phyloP scores from a whole-genome alignment of 768 basidiomycete species.

The Termitomyces sp. region DNA sequence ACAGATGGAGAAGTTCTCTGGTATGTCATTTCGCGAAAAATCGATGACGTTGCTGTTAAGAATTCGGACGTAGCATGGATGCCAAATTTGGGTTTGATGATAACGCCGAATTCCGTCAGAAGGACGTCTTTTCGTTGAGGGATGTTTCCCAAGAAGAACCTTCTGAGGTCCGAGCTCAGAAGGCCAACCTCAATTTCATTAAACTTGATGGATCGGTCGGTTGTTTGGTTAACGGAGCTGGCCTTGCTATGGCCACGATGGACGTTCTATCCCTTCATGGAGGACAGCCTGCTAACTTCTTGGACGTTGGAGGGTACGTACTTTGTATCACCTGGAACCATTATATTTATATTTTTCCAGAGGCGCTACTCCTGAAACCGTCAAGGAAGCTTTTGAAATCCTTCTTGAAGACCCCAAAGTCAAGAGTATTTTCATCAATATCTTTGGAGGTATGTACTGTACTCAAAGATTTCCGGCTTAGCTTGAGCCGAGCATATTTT shows the following conservation, averaged over 20 bases:
- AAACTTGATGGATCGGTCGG: conserved; percentile 97
- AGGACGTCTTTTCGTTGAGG: conserved; percentile 82
- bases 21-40: conserved; percentile 30
- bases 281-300: conserved; percentile 96
- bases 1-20: conserved; percentile 90
- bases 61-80: conserved; percentile 75
- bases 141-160: conserved; percentile 95
- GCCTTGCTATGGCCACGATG: conserved; percentile 99
- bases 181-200: conserved; percentile 96
- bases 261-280: conserved; percentile 96
- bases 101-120: conserved; percentile 97
- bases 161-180: conserved; percentile 96
- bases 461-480: not conserved
- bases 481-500: not conserved
- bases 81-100: conserved; percentile 99
- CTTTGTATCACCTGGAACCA: not conserved
- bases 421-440: conserved; percentile 98
- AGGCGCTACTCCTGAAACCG: conserved; percentile 98
- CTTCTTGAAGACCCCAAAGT: conserved; percentile 86
- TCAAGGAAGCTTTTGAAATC: conserved; percentile 99
- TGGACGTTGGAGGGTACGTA: conserved; percentile 90
- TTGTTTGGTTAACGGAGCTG: conserved; percentile 97
- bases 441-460: conserved; percentile 67
- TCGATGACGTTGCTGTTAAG: not conserved
- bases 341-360: conserved; percentile 28